Evolutionary conservation across 2,329 filamentous ascomycete genomes (phyloP).

Genomic region (Aspergillus sp.): DNA sequence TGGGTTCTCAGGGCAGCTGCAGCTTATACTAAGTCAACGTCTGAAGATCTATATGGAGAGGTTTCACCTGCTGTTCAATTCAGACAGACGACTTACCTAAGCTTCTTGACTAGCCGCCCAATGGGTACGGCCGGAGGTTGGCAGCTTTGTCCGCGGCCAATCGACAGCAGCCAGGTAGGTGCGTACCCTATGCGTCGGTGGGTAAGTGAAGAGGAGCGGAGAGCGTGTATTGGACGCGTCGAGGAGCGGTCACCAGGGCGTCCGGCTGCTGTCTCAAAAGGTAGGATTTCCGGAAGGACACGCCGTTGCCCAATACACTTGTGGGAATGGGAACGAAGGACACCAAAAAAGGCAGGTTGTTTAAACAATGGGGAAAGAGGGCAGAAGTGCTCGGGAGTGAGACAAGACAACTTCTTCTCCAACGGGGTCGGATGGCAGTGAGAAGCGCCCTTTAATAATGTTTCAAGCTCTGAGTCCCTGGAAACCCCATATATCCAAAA

Average conservation of each 20-base stretch:
- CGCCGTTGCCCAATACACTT: neutral
- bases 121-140: neutral
- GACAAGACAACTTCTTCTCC: too few species aligned
- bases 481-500: neutral
- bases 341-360: neutral
- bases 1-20: conserved; percentile 18
- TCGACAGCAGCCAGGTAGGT: neutral
- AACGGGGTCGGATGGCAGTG: too few species aligned
- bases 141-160: neutral
- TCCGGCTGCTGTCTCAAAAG: neutral
- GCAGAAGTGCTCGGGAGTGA: neutral
- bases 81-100: conserved; percentile 6
- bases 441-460: neutral
- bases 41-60: conserved; percentile 12
- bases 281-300: neutral
- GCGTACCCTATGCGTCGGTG: neutral
- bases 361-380: neutral
- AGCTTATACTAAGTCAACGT: conserved; percentile 12
- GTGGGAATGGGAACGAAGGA: neutral
- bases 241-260: neutral
- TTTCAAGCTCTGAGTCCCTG: neutral
- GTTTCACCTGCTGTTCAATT: conserved; percentile 10
- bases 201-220: neutral
- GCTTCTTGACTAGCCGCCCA: neutral
- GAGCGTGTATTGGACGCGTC: too few species aligned